phyloP scores from a whole-genome alignment of 192 early-diverging fungal species.

The Dissophora globulifera region DNA sequence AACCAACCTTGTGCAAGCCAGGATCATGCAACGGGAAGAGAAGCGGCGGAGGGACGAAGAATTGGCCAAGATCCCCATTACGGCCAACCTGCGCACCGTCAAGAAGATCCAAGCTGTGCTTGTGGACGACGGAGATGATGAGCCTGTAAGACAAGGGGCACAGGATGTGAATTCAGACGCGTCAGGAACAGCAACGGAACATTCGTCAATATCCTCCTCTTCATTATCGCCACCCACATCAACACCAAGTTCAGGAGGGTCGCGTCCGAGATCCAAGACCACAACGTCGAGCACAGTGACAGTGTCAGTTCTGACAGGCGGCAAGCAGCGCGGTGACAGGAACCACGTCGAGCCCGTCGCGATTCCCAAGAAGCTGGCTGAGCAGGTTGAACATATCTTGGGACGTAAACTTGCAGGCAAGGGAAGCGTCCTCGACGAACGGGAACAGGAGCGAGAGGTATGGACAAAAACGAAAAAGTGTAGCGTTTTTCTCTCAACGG shows the following conservation, averaged over 20 bases:
- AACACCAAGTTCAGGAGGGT: neutral
- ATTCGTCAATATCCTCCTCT: neutral
- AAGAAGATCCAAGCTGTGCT: constrained; percentile 51
- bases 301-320: constrained; percentile 13
- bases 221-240: constrained; percentile 6
- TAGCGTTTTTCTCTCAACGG: neutral
- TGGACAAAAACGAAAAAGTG: too few relatives aligned
- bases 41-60: constrained; percentile 29
- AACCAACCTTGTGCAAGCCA: constrained; percentile 38
- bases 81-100: constrained; percentile 38
- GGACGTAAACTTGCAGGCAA: constrained; percentile 55
- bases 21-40: constrained; percentile 48
- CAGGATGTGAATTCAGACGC: neutral
- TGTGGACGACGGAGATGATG: constrained; percentile 39
- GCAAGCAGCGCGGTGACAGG: constrained; percentile 42
- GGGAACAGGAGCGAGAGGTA: constrained; percentile 52
- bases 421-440: constrained; percentile 48
- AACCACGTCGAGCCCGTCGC: constrained; percentile 44
- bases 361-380: constrained; percentile 40
- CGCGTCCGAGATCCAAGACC: constrained; percentile 25
- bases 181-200: too few relatives aligned
- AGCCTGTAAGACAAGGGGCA: neutral
- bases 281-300: constrained; percentile 16
- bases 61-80: constrained; percentile 50
- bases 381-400: constrained; percentile 47